phyloP scores from a whole-genome alignment of 306 rosid species.

The Psophocarpus tetragonolobus region DNA sequence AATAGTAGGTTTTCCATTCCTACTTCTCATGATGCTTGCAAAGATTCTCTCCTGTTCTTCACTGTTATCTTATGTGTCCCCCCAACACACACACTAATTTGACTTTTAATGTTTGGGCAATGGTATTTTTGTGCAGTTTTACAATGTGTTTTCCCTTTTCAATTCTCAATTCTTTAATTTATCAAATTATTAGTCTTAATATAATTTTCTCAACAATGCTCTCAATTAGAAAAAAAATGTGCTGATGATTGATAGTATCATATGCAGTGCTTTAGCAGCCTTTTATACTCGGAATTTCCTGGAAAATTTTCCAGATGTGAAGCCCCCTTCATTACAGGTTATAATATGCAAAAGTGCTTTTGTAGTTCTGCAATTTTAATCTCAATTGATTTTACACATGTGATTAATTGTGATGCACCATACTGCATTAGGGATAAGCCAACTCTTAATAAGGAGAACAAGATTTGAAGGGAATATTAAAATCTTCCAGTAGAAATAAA shows the following conservation, averaged over 20 bases:
- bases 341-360: constrained; percentile 34
- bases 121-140: constrained; percentile 16
- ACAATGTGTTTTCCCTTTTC: not conserved
- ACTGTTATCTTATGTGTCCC: not conserved
- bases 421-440: not conserved
- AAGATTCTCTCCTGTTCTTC: constrained; percentile 10
- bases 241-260: constrained; percentile 34
- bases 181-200: not conserved
- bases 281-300: constrained; percentile 87
- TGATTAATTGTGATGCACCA: constrained; percentile 20
- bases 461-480: not conserved
- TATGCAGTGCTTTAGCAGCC: constrained; percentile 94
- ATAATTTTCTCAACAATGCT: constrained; percentile 14
- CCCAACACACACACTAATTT: not conserved
- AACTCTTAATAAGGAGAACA: not conserved
- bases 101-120: not conserved
- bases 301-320: constrained; percentile 75
- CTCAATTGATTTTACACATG: constrained; percentile 15
- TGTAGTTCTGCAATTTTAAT: constrained; percentile 17
- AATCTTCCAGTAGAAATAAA: not conserved
- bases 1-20: constrained; percentile 2
- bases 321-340: constrained; percentile 94
- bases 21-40: constrained; percentile 26
- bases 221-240: constrained; percentile 17
- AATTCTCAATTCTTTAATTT: constrained; percentile 12